Evolutionary conservation across 192 early-diverging fungal species (phyloP).

Genomic region (Dimargaris verticillata): DNA sequence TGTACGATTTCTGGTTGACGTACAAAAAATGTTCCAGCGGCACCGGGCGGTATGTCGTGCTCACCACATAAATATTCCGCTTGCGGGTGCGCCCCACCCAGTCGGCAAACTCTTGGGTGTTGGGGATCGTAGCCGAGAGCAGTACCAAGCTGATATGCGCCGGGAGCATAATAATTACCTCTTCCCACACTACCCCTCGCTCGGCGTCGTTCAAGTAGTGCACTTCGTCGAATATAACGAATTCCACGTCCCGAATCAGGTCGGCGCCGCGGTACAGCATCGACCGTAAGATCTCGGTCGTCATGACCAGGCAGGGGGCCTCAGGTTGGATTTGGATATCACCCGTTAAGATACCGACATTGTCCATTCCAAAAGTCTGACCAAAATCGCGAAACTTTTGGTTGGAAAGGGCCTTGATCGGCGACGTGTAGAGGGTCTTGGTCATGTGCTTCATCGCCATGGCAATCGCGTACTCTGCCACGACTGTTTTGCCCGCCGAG

Average conservation of each 20-base stretch:
- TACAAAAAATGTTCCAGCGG: conserved; percentile 91
- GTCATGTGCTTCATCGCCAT: conserved; percentile 91
- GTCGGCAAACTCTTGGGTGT: conserved; percentile 95
- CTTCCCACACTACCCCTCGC: conserved; percentile 97
- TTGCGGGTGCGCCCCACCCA: conserved; percentile 98
- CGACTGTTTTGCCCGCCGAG: conserved; percentile 94
- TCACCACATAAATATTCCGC: conserved; percentile 95
- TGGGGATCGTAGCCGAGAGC: conserved; percentile 92
- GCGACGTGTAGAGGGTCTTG: conserved; percentile 87
- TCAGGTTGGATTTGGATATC: conserved; percentile 94
- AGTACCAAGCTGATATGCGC: conserved; percentile 87
- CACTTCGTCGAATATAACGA: conserved; percentile 98
- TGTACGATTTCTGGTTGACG: conserved; percentile 66
- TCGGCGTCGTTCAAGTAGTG: conserved; percentile 95
- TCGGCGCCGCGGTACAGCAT: conserved; percentile 98
- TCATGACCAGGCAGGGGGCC: conserved; percentile 96
- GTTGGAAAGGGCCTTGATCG: conserved; percentile 96
- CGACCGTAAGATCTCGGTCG: conserved; percentile 90
- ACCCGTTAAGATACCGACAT: conserved; percentile 92
- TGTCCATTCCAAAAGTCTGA: conserved; percentile 65
- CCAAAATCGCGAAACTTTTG: conserved; percentile 97
- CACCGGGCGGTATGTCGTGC: conserved; percentile 78
- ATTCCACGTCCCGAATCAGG: conserved; percentile 92
- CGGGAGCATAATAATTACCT: conserved; percentile 98
- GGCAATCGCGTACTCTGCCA: conserved; percentile 96